Base-by-base conservation (phyloP, 2,329 filamentous ascomycete genomes). In the Sphaerulina populicola region DNA sequence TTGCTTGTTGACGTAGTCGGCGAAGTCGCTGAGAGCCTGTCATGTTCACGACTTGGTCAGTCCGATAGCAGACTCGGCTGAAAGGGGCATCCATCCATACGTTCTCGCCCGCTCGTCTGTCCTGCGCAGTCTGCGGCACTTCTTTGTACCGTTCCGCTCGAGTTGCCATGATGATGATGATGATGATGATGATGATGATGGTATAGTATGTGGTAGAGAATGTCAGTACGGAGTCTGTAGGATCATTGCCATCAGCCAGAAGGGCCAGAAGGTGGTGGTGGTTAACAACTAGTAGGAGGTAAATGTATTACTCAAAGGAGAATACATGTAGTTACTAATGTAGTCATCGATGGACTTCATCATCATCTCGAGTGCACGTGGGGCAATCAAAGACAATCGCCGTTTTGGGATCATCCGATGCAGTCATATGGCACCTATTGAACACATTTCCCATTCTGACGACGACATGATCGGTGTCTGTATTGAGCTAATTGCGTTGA, bases 1-100 rank as follows among this genome's bases (percentile, higher is more conserved):
- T 68, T 97, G 90, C 68, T 89, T 86, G 69, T 97, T 89, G 59
- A 96, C 93, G 64, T 96, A 97, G 64, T 98, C 93, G 69, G 90
- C 89, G 68, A 98, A 98, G 63, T 97, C 93, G 73, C 86, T 93
- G 50, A 98, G 78, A 10, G 91, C 90, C 80, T 83, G 55, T 35
- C 31, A 35, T 10, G 12, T 35, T 35, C 31, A 35, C 10, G 10
- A 35, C 12, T 27, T 27, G 23, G 23, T 27, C 23, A 27, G 23
- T 27, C 23, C 23, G 23, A 27, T 4, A 27, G 23, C 23, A 27
- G 3, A 27, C 23, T 6, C 23, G 4, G 18, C 18, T 18, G 18
- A 18, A 18, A 18, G 18, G 18, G 18, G 18, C 18, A 18, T 18
- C 18, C 18, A 2, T 18, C 18, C 78, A 54, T 79, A 91, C 88